Evolutionary conservation across 768 basidiomycete genomes (phyloP).

Genomic region (Hygrophorus russula): DNA sequence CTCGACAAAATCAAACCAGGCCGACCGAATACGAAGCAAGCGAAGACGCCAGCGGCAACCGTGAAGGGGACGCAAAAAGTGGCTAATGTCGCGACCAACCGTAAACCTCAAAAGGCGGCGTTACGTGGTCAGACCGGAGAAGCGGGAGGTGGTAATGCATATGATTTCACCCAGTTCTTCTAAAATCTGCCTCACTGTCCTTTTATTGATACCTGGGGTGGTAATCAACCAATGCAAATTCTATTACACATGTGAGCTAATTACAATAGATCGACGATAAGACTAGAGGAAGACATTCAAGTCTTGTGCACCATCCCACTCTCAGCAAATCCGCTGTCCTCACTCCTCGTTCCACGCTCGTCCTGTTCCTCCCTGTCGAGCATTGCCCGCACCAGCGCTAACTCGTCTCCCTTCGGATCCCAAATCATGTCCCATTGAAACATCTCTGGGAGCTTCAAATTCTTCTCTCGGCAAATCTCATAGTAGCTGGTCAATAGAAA

Average conservation of each 20-base stretch:
- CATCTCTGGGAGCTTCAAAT: constrained; percentile 12
- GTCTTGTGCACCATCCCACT: too few relatives aligned
- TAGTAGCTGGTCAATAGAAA: constrained; percentile 14
- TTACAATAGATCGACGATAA: too few relatives aligned
- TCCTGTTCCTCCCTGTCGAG: constrained; percentile 4
- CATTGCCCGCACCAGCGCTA: constrained; percentile 7
- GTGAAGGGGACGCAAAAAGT: constrained; percentile 17
- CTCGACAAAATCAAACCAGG: background rate
- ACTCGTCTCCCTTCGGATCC: constrained; percentile 9
- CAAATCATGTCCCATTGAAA: constrained; percentile 13
- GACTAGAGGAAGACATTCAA: too few relatives aligned
- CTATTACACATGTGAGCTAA: too few relatives aligned
- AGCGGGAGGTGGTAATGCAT: constrained; percentile 26
- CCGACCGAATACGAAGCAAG: background rate
- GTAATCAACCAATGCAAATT: too few relatives aligned
- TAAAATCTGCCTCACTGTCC: constrained; percentile 8
- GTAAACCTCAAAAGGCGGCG: constrained; percentile 12
- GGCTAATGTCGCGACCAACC: constrained; percentile 22
- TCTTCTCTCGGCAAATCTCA: constrained; percentile 12
- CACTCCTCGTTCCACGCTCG: too few relatives aligned
- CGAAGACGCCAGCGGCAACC: background rate
- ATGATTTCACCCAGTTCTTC: constrained; percentile 54
- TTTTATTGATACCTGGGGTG: too few relatives aligned
- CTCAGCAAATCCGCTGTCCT: too few relatives aligned
- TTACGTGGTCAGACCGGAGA: constrained; percentile 13